phyloP scores from a whole-genome alignment of 306 rosid species.

The Glycyrrhiza uralensis region DNA sequence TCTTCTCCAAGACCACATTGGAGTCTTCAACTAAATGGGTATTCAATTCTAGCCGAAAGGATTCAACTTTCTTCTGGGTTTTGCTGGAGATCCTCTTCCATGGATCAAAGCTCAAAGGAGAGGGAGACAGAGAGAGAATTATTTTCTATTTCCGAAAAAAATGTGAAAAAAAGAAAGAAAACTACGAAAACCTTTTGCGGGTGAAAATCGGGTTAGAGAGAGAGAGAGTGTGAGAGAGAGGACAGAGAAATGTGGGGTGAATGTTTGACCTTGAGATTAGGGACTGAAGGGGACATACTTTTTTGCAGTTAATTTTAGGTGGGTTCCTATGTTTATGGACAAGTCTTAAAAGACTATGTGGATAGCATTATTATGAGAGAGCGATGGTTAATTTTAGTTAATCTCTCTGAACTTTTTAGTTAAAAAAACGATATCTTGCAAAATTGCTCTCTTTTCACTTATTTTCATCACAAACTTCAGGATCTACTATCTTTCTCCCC shows the following conservation, averaged over 20 bases:
- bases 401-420: background rate
- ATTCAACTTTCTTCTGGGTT: constrained; percentile 39
- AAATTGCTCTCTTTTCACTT: too few species aligned
- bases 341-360: constrained; percentile 38
- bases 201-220: constrained; percentile 49
- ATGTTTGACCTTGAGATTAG: constrained; percentile 58
- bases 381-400: constrained; percentile 35
- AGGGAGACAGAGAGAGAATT: constrained; percentile 2
- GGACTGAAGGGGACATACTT: constrained; percentile 1
- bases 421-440: too few species aligned
- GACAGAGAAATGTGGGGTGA: constrained; percentile 35
- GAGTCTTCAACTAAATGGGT: constrained; percentile 24
- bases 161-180: constrained; percentile 9
- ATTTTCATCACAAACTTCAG: too few species aligned
- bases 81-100: constrained; percentile 30
- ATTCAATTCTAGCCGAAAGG: constrained; percentile 7
- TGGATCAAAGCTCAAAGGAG: constrained; percentile 50
- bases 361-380: constrained; percentile 26
- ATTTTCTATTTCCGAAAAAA: constrained; percentile 38
- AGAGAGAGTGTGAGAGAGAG: constrained; percentile 12
- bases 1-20: constrained; percentile 65
- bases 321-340: constrained; percentile 45
- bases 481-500: too few species aligned
- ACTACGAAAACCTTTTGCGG: constrained; percentile 13
- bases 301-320: constrained; percentile 33